Base-by-base conservation (phyloP, 129 eudicot species). In the Lactuca saligna region DNA sequence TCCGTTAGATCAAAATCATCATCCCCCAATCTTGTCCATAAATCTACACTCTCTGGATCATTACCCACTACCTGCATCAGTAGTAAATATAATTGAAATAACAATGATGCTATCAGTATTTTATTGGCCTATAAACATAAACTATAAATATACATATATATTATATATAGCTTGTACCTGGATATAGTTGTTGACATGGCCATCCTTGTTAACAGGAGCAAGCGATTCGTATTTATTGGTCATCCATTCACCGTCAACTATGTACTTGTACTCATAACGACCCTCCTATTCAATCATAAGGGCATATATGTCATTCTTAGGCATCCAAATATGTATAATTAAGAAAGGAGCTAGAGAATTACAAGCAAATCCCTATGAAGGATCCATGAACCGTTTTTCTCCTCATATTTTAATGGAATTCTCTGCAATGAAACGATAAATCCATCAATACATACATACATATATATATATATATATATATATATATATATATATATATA, bases 221-320 rank as follows among this genome's bases (percentile, higher is more conserved):
- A 86, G 61, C 6, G 66, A 88, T 71, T 93, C 99, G 65, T 75
- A 7, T 39, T 75, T 54, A 74, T 93, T 93, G 78, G 73, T 61
- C 78, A 75, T n/a, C 99, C 99, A 93, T 72, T 79, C 88, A 8
- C 95, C 97, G 78, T 93, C 97, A 54, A 93, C 82, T 57, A 93
- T 68, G 71, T 93, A 93, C 85, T 93, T 93, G 84, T 93, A 89
- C 81, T 93, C 99, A n/a, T 89, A 89, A 49, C 72, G 63, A 57
- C 99, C 99, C 79, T 87, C 97, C 99, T 93, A 81, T 77, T 39
- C 29, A 68, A 37, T 38, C 38, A 37, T 55, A 12, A 46, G 63
- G 54, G 8, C 63, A 68, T 17, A 14, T 39, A 38, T 39, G 54
- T 55, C 25, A 17, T 20, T 17, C 54, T 25, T 50, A 39, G 32